Conservation (phyloP, 1,284 basidiomycete species). For the Trichosporon sp. region DNA sequence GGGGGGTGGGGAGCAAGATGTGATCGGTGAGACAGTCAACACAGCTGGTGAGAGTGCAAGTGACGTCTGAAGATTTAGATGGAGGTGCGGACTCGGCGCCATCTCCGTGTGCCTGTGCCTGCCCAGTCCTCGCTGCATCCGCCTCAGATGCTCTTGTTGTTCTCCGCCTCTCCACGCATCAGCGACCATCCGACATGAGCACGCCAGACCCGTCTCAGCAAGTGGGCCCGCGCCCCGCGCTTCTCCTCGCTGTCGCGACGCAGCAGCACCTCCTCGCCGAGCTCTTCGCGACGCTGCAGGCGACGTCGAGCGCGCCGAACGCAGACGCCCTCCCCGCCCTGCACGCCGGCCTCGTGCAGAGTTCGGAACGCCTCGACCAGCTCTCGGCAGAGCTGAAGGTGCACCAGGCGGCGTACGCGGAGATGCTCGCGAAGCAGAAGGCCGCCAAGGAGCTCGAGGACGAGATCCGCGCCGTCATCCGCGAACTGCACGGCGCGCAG, state of each 20-base stretch:
- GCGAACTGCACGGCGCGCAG: slow-evolving; percentile 28
- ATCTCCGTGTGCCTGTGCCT: slow-evolving; percentile 8
- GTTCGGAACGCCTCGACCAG: slow-evolving; percentile 23
- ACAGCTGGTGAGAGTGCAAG: neutral
- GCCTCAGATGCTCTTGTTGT: neutral
- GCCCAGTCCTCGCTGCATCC: neutral
- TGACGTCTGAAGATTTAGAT: slow-evolving; percentile 5
- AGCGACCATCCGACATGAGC: neutral
- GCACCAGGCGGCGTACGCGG: slow-evolving; percentile 33
- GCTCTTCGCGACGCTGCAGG: slow-evolving; percentile 30
- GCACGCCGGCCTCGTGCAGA: slow-evolving; percentile 23
- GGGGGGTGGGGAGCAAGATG: neutral
- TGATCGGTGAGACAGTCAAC: neutral
- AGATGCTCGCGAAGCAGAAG: slow-evolving; percentile 24
- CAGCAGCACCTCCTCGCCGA: slow-evolving; percentile 36
- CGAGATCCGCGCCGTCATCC: slow-evolving; percentile 24
- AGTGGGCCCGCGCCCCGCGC: slow-evolving; percentile 26
- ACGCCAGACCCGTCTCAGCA: neutral
- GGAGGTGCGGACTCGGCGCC: neutral
- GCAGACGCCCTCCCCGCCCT: slow-evolving; percentile 15
- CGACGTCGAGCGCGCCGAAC: neutral
- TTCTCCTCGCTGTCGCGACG: slow-evolving; percentile 37
- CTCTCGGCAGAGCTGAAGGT: slow-evolving; percentile 25
- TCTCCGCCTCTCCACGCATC: neutral
- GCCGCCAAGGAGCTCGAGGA: slow-evolving; percentile 33